Percentiles rank a stretch among this genome's conserved stretches.
phyloP scores from a whole-genome alignment of 2,329 filamentous ascomycete species.

The Penicillium brevicompactum region DNA sequence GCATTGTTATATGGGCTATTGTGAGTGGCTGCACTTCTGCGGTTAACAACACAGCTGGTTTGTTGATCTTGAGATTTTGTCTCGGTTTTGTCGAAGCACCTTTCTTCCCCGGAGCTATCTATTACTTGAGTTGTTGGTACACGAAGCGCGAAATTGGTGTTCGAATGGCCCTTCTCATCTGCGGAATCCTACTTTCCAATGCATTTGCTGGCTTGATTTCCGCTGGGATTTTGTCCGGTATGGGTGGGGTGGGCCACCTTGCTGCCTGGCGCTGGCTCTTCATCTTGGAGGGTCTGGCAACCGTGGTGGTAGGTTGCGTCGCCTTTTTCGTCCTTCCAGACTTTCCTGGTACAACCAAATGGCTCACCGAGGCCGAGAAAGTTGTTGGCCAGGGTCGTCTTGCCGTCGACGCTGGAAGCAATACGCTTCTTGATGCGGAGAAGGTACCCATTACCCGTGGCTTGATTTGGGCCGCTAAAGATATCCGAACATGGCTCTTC shows the following conservation, averaged over 20 bases:
- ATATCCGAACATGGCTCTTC: slow-evolving; percentile 14
- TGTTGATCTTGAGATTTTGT: slow-evolving; percentile 39
- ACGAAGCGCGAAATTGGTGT: slow-evolving; percentile 59
- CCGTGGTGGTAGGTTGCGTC: slow-evolving; percentile 41
- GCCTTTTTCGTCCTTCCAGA: slow-evolving; percentile 43
- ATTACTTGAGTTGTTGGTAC: slow-evolving; percentile 68
- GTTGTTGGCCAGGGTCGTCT: slow-evolving; percentile 13
- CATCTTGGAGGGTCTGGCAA: slow-evolving; percentile 56
- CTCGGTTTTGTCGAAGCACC: slow-evolving; percentile 37
- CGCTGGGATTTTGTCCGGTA: slow-evolving; percentile 13
- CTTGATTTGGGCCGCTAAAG: slow-evolving; percentile 12
- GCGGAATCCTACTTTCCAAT: slow-evolving; percentile 15
- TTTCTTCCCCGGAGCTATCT: slow-evolving; percentile 63
- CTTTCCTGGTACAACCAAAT: slow-evolving; percentile 13
- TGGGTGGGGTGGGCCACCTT: slow-evolving; percentile 11
- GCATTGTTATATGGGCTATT: slow-evolving; percentile 27
- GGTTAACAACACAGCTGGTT: slow-evolving; percentile 39
- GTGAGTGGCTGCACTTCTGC: slow-evolving; percentile 31
- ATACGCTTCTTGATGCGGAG: slow-evolving; percentile 11
- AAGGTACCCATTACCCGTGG: slow-evolving; percentile 12
- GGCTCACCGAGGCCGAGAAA: slow-evolving; percentile 14
- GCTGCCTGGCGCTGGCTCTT: slow-evolving; percentile 56
- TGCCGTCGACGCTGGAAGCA: slow-evolving; percentile 12
- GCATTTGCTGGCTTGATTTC: slow-evolving; percentile 19
- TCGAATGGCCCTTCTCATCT: slow-evolving; percentile 15